Base-by-base conservation (phyloP, 352 stramenopile genomes). In the Phytopythium oedochilum region DNA sequence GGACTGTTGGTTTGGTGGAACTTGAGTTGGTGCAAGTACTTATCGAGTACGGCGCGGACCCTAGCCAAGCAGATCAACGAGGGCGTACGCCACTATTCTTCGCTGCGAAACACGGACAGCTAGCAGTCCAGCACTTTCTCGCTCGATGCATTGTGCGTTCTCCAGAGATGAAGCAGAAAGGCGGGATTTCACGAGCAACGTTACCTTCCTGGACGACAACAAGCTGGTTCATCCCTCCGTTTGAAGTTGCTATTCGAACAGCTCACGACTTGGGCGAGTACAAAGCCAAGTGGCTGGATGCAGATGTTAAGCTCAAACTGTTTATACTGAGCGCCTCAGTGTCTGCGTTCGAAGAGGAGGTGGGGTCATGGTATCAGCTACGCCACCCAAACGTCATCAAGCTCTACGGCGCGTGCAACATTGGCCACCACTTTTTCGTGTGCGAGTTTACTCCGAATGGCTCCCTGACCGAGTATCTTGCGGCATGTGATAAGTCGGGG, bases 261-360 rank as follows among this genome's bases (percentile, higher is more conserved):
- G 15, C 26, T n/a, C 4, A 28, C 8, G 45, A 10, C 26, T 3
- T 5, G 17, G 11, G 45, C 17, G 45, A 52, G 29, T 39, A n/a
- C 45, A 6, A 11, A 38, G 45, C 45, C 17, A 53, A 39, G 46
- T 53, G 46, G 46, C 20, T 53, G 29, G 46, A 64, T 22, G 58
- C 58, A 12, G 52, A 64, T n/a, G 58, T 59, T 5, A 40, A 23
- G 3, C 11, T 64, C 14, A 64, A 64, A 45, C 45, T 64, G 18
- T 64, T 56, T 26, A 25, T 60, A 5, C 36, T 44, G 8, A 45
- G 39, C 3, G 45, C 52, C 2, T 23, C 45, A 5, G 9, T 14
- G 6, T 12, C 45, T 12, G 25, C 26, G 12, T 64, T 64, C 26
- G n/a, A n/a, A 2, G 51, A 66, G 5, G 51, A 60, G 42, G 39